Conservation (phyloP, 176 grass and related monocot species). For the Juncus inflexus region DNA sequence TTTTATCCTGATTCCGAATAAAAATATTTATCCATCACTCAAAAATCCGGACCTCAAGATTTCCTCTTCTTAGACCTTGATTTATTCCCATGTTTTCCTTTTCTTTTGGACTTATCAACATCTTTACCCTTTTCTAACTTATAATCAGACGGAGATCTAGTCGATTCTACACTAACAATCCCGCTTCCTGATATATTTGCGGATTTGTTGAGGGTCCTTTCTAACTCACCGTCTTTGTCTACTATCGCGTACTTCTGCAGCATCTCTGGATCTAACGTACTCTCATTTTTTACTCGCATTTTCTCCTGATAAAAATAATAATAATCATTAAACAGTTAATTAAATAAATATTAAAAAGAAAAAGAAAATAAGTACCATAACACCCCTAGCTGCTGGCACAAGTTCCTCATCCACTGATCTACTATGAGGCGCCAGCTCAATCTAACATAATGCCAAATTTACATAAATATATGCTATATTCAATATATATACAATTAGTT, state of each 20-base stretch:
- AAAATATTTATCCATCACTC: too few species aligned
- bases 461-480: constrained; percentile 6
- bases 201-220: constrained; percentile 52
- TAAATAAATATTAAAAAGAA: neutral
- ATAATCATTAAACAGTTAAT: too few species aligned
- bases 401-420: constrained; percentile 93
- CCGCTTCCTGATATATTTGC: constrained; percentile 62
- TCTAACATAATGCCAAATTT: constrained; percentile 27
- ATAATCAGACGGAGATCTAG: constrained; percentile 28
- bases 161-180: constrained; percentile 76
- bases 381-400: constrained; percentile 67
- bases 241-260: constrained; percentile 65
- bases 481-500: constrained; percentile 10
- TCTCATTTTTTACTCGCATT: constrained; percentile 48
- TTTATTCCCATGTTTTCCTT: constrained; percentile 55
- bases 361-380: constrained; percentile 41
- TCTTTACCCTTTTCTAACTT: constrained; percentile 48
- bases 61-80: constrained; percentile 62
- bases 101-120: constrained; percentile 51
- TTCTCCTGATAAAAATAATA: constrained; percentile 44
- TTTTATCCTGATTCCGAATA: neutral
- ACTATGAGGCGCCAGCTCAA: constrained; percentile 57
- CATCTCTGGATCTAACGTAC: constrained; percentile 39
- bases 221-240: constrained; percentile 44
- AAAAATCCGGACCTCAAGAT: constrained; percentile 7